Evolutionary conservation across 2,329 filamentous ascomycete genomes (phyloP).

Genomic region (Aureobasidium melanogenum): DNA sequence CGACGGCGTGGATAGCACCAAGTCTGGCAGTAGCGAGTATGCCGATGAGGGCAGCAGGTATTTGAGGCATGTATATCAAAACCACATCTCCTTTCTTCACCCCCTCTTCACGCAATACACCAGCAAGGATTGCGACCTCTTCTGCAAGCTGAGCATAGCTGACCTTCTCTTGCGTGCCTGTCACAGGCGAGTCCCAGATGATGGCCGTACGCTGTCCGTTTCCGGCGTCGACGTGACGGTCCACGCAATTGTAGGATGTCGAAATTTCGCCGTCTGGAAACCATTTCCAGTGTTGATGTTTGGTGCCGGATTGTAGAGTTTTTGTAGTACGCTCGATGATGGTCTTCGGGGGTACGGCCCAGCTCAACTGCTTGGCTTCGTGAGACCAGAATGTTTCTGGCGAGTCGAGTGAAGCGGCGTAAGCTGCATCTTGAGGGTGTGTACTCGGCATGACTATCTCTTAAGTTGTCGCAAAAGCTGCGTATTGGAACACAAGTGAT

Average conservation of each 20-base stretch:
- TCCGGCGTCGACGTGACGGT: conserved; percentile 78
- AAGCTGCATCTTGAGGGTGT: conserved; percentile 29
- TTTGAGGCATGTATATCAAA: conserved; percentile 95
- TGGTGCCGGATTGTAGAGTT: conserved; percentile 51
- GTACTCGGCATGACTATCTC: conserved; percentile 9
- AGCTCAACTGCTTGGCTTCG: conserved; percentile 60
- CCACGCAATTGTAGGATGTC: conserved; percentile 85
- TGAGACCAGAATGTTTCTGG: conserved; percentile 29
- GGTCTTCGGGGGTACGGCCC: conserved; percentile 65
- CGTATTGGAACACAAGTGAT: neutral
- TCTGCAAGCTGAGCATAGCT: conserved; percentile 68
- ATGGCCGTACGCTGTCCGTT: conserved; percentile 66
- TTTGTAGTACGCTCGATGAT: conserved; percentile 55
- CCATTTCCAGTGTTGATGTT: conserved; percentile 78
- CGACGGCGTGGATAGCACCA: conserved; percentile 81
- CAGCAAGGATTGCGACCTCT: conserved; percentile 75
- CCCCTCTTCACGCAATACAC: conserved; percentile 72
- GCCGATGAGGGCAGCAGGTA: conserved; percentile 77
- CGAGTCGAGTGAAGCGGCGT: conserved; percentile 24
- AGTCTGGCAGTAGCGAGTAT: conserved; percentile 74
- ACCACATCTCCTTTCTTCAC: conserved; percentile 79
- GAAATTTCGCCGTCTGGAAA: conserved; percentile 83
- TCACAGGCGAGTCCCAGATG: conserved; percentile 82
- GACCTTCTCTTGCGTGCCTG: conserved; percentile 58
- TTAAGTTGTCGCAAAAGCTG: neutral